Percentiles rank a stretch among this genome's conserved stretches.
phyloP scores from a whole-genome alignment of 1,284 basidiomycete genomes.

The Puccinia polysora region DNA sequence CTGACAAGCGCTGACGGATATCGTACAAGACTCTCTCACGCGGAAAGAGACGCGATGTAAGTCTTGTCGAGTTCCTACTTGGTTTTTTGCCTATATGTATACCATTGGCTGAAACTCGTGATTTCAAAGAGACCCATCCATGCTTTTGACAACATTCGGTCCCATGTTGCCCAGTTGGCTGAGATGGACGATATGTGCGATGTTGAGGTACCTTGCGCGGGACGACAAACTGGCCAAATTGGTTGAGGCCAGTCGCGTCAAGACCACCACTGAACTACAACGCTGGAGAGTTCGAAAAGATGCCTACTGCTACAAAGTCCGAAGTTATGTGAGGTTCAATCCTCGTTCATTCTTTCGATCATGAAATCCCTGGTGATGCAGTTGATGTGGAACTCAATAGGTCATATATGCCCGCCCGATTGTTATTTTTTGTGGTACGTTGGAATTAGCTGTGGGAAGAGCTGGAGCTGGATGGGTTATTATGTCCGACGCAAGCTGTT shows the following conservation, averaged over 20 bases:
- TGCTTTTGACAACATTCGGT: constrained; percentile 62
- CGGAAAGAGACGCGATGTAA: constrained; percentile 68
- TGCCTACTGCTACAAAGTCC: constrained; percentile 10
- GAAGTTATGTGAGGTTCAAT: constrained; percentile 31
- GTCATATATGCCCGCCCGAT: too few relatives aligned
- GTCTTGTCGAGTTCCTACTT: constrained; percentile 5
- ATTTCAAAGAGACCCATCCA: constrained; percentile 57
- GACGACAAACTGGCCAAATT: constrained; percentile 62
- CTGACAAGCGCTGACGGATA: constrained; percentile 73
- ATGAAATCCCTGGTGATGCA: too few relatives aligned
- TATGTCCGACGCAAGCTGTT: constrained; percentile 49
- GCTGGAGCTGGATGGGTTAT: constrained; percentile 47
- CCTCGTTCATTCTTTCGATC: constrained; percentile 11
- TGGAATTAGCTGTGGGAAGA: constrained; percentile 46
- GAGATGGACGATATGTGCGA: constrained; percentile 58
- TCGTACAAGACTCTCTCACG: constrained; percentile 63
- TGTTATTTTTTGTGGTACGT: too few relatives aligned
- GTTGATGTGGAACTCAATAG: too few relatives aligned
- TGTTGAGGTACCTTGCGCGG: constrained; percentile 56
- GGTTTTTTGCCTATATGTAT: not conserved
- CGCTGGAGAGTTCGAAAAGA: constrained; percentile 57
- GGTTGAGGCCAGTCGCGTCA: constrained; percentile 57
- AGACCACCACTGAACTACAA: constrained; percentile 63
- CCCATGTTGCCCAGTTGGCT: constrained; percentile 63
- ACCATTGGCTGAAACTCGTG: not conserved